Evolutionary conservation across 139 green algal genomes (phyloP), one percentile per base, ranked within the genome.

Genomic region (Chlamydomonas sp.): DNA sequence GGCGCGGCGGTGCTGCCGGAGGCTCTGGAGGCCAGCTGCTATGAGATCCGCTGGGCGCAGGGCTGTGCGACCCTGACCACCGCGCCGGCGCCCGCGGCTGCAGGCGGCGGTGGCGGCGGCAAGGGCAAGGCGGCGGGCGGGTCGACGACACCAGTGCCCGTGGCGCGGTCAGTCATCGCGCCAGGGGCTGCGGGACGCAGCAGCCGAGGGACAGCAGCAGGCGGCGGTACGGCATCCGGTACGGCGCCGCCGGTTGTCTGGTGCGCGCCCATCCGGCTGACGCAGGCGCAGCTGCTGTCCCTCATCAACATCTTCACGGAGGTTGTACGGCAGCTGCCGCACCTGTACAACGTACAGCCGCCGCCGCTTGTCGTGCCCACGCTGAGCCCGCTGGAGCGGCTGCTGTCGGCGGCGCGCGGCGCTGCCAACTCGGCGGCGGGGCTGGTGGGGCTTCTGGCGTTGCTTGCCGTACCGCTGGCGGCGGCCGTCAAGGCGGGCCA

Each of bases 401-500:
- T 86, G 57, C 58, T 7, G 16, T 68, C 59, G 17, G 80, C 80
- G 8, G 68, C 15, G 10, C 67, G 69, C 18, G 80, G 6, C 68
- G 67, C 58, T 18, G 80, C 69, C 15, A 69, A 9, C 17, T 31
- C 58, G 58, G 68, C 20, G 17, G 69, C 61, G 31, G 57, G 80
- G 17, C 16, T 17, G 16, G 16, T 66, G 31, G 80, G 80, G 6
- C 80, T 86, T 18, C 69, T 86, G 80, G 80, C 80, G 68, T 69
- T 86, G 80, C 80, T 86, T 59, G 80, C 80, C 58, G 68, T 86
- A 69, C 80, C 80, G 80, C 80, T 86, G 80, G 67, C 49, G 80
- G 80, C 80, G 69, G 80, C 69, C 2, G 2, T 86, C 58, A 86
- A 86, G 69, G 80, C 80, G 5, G 80, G 80, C 68, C 59, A 59